Evolutionary conservation across 1,284 basidiomycete species (phyloP).

Genomic region (Ustilago nuda): DNA sequence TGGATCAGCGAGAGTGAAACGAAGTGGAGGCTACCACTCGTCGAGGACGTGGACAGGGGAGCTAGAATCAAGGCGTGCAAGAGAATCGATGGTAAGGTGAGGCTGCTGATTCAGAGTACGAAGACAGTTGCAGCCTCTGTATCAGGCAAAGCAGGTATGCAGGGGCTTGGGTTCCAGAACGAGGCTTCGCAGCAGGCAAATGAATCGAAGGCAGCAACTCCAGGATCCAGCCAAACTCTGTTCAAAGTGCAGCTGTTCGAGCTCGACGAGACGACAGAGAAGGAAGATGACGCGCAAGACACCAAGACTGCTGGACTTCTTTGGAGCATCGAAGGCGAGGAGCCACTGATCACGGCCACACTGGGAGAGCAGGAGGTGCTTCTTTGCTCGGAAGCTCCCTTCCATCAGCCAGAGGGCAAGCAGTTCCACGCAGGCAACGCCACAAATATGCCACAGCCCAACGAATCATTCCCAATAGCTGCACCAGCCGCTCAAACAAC

Average conservation of each 20-base stretch:
- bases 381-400: slow-evolving; percentile 34
- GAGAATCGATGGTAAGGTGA: slow-evolving; percentile 6
- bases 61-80: slow-evolving; percentile 26
- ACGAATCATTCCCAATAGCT: slow-evolving; percentile 51
- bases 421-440: not conserved
- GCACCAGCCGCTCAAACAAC: slow-evolving; percentile 42
- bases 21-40: slow-evolving; percentile 3
- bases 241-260: slow-evolving; percentile 44
- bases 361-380: slow-evolving; percentile 28
- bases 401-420: not conserved
- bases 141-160: slow-evolving; percentile 13
- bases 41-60: not conserved
- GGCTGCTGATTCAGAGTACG: slow-evolving; percentile 23
- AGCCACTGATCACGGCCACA: slow-evolving; percentile 35
- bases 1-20: slow-evolving; percentile 13
- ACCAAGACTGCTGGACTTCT: not conserved
- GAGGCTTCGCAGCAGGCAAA: not conserved
- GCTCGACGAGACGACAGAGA: not conserved
- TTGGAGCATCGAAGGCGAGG: slow-evolving; percentile 39
- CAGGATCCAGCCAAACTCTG: slow-evolving; percentile 9
- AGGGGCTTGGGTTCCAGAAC: slow-evolving; percentile 29
- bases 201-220: not conserved
- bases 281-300: not conserved
- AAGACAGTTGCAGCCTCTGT: not conserved
- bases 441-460: not conserved